phyloP scores from a whole-genome alignment of 2,329 filamentous ascomycete species.

The Diplodia corticola region DNA sequence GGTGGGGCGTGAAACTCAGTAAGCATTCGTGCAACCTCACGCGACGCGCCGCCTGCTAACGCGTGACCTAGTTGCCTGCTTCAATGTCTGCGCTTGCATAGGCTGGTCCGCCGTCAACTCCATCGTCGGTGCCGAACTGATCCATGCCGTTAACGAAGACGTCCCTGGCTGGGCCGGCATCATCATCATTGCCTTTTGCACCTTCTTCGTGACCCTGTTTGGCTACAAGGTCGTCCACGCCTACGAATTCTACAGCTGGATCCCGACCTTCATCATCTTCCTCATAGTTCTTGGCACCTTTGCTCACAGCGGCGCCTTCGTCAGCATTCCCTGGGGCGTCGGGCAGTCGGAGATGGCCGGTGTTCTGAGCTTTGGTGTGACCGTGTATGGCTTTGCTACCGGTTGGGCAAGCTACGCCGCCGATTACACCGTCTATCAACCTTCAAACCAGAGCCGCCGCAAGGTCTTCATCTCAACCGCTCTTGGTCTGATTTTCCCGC shows the following conservation, averaged over 20 bases:
- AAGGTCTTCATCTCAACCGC: constrained; percentile 71
- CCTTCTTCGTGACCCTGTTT: constrained; percentile 70
- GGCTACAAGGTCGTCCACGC: constrained; percentile 74
- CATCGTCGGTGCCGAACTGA: constrained; percentile 76
- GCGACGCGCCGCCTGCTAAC: constrained; percentile 11
- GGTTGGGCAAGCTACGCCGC: constrained; percentile 75
- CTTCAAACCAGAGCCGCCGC: constrained; percentile 56
- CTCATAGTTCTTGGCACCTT: constrained; percentile 69
- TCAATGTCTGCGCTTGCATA: constrained; percentile 69
- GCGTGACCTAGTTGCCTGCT: constrained; percentile 58
- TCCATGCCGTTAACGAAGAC: constrained; percentile 68
- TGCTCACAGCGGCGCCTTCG: constrained; percentile 65
- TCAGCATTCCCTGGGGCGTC: constrained; percentile 59
- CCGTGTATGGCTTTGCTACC: constrained; percentile 68
- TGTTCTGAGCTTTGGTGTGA: constrained; percentile 65
- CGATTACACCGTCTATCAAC: constrained; percentile 81
- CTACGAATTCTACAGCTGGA: constrained; percentile 76
- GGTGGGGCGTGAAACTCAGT: constrained; percentile 68
- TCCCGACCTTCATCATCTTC: constrained; percentile 72
- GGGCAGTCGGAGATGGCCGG: constrained; percentile 62
- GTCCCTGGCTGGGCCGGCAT: constrained; percentile 75
- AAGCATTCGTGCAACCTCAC: constrained; percentile 34
- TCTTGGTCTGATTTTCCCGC: constrained; percentile 66
- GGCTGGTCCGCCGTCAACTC: constrained; percentile 78
- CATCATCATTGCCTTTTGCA: constrained; percentile 68